Evolutionary conservation across 352 stramenopile genomes (phyloP).

Genomic region (Pythium coloratum): DNA sequence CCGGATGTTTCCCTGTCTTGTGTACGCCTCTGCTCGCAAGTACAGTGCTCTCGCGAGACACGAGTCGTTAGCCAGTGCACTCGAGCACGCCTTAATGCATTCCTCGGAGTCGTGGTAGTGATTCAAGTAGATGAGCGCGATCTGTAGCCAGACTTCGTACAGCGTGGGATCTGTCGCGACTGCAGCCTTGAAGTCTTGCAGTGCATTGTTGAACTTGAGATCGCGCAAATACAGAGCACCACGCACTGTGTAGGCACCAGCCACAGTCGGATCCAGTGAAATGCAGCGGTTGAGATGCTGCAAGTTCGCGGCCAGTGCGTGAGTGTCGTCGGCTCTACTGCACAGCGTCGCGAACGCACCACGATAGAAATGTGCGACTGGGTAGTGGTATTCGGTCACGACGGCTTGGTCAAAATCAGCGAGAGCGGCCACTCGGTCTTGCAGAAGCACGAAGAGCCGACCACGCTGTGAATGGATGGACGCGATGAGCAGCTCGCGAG

Average conservation of each 20-base stretch:
- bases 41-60: slow-evolving; percentile 62
- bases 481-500: slow-evolving; percentile 49
- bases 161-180: slow-evolving; percentile 72
- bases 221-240: slow-evolving; percentile 69
- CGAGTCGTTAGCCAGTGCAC: slow-evolving; percentile 62
- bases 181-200: slow-evolving; percentile 82
- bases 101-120: slow-evolving; percentile 77
- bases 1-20: slow-evolving; percentile 53
- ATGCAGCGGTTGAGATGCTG: slow-evolving; percentile 66
- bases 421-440: slow-evolving; percentile 46
- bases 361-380: slow-evolving; percentile 76
- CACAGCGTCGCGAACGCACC: slow-evolving; percentile 60
- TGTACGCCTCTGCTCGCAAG: slow-evolving; percentile 63
- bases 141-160: slow-evolving; percentile 79
- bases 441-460: slow-evolving; percentile 57
- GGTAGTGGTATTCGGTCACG: slow-evolving; percentile 80
- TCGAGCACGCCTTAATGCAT: slow-evolving; percentile 65
- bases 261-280: slow-evolving; percentile 72
- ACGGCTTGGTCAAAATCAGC: slow-evolving; percentile 72
- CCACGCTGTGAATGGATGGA: slow-evolving; percentile 65
- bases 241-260: slow-evolving; percentile 69
- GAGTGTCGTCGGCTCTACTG: slow-evolving; percentile 36
- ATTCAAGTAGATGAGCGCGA: slow-evolving; percentile 77
- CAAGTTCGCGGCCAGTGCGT: slow-evolving; percentile 40
- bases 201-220: slow-evolving; percentile 68